Evolutionary conservation across 306 rosid genomes (phyloP).

Genomic region (Ormosia emarginata): DNA sequence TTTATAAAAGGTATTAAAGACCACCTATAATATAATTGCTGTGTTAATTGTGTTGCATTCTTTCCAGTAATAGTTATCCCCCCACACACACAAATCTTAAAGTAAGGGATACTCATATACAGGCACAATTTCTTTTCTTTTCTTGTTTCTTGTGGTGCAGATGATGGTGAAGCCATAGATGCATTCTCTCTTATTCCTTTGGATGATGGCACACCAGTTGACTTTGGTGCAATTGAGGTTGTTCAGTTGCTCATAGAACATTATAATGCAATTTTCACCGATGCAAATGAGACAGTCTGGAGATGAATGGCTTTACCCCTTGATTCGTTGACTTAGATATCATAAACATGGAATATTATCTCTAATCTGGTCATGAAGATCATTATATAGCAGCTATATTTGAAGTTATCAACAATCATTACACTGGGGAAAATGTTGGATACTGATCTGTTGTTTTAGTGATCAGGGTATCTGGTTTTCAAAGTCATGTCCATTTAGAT

Average conservation of each 20-base stretch:
- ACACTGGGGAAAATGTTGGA: slow-evolving; percentile 15
- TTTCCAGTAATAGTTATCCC: too few relatives aligned
- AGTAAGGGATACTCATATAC: not conserved
- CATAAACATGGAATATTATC: slow-evolving; percentile 2
- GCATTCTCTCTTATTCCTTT: slow-evolving; percentile 87
- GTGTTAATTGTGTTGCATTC: not conserved
- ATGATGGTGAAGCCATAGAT: slow-evolving; percentile 58
- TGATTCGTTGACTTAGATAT: slow-evolving; percentile 12
- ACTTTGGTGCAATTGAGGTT: slow-evolving; percentile 87
- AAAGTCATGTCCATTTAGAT: not conserved
- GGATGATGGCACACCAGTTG: slow-evolving; percentile 80
- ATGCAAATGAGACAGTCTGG: slow-evolving; percentile 95
- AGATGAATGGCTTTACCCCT: slow-evolving; percentile 36
- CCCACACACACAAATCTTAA: not conserved
- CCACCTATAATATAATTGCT: not conserved
- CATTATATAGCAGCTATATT: not conserved
- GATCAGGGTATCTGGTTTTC: slow-evolving; percentile 9
- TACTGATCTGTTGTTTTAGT: slow-evolving; percentile 13
- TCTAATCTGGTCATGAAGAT: slow-evolving; percentile 18
- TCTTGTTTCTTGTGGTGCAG: slow-evolving; percentile 37
- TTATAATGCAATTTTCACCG: slow-evolving; percentile 89
- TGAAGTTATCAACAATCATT: slow-evolving; percentile 2
- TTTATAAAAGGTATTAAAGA: not conserved
- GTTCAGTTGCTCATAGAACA: slow-evolving; percentile 92
- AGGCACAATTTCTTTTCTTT: not conserved